Conservation (phyloP, 2,329 filamentous ascomycete genomes). For the Sodiomyces alkalinus region DNA sequence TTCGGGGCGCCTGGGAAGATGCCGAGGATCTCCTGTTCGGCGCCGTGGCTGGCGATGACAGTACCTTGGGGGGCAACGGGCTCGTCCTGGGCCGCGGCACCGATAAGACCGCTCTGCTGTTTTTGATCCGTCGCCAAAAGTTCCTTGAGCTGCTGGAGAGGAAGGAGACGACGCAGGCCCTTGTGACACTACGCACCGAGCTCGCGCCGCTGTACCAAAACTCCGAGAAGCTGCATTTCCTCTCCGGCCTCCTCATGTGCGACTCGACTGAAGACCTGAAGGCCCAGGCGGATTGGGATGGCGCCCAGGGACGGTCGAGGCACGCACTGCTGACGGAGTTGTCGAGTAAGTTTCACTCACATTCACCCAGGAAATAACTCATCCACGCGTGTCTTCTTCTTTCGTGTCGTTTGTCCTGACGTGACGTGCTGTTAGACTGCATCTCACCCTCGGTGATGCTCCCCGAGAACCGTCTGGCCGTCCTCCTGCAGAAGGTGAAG, state of each 20-base stretch:
- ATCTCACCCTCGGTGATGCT: slow-evolving; percentile 97
- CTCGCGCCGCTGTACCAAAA: slow-evolving; percentile 76
- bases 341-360: slow-evolving; percentile 53
- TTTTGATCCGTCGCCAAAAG: slow-evolving; percentile 84
- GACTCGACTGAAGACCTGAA: slow-evolving; percentile 62
- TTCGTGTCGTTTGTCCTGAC: not conserved
- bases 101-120: slow-evolving; percentile 67
- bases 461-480: slow-evolving; percentile 74
- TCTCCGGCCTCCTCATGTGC: slow-evolving; percentile 89
- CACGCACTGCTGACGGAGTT: slow-evolving; percentile 62
- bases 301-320: slow-evolving; percentile 60
- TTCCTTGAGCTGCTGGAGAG: slow-evolving; percentile 80
- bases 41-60: slow-evolving; percentile 19
- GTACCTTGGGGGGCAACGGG: slow-evolving; percentile 30
- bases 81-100: slow-evolving; percentile 62
- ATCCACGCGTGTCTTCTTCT: too few relatives aligned
- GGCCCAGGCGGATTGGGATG: slow-evolving; percentile 70
- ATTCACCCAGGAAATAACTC: not conserved
- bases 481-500: slow-evolving; percentile 72
- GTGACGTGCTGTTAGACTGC: slow-evolving; percentile 40
- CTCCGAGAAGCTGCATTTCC: slow-evolving; percentile 57
- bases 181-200: slow-evolving; percentile 75
- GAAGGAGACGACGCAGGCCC: slow-evolving; percentile 55
- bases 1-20: slow-evolving; percentile 66
- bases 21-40: slow-evolving; percentile 72